A percentile compares a stretch with the other conserved stretches of the same genome.
phyloP scores from a whole-genome alignment of 345 rosid species.

The Pseudoturritis turrita region DNA sequence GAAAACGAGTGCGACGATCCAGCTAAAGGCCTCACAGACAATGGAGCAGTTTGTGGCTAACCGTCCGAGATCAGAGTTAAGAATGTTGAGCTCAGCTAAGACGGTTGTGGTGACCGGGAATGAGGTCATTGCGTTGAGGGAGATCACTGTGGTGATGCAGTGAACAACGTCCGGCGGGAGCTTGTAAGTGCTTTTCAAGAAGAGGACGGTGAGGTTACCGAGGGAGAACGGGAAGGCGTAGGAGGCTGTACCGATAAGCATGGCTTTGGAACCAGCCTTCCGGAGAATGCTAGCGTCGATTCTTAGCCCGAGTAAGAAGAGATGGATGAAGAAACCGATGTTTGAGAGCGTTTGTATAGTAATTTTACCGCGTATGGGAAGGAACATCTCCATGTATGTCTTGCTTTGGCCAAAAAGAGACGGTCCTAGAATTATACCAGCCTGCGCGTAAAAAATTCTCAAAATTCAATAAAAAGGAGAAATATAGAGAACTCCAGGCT shows the following conservation, averaged over 20 bases:
- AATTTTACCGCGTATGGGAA: conserved; percentile 16
- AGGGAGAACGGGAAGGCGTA: conserved; percentile 24
- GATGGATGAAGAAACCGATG: conserved; percentile 33
- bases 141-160: conserved; percentile 22
- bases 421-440: conserved; percentile 36
- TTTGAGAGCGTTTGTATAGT: conserved; percentile 28
- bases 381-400: neutral
- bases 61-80: conserved; percentile 36
- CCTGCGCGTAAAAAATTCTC: neutral
- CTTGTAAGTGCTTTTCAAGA: conserved; percentile 1
- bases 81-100: conserved; percentile 31
- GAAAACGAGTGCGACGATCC: conserved; percentile 11
- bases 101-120: conserved; percentile 34
- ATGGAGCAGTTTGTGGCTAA: conserved; percentile 36
- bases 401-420: conserved; percentile 25
- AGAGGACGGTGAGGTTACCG: conserved; percentile 20
- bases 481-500: neutral
- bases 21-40: conserved; percentile 29
- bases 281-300: conserved; percentile 30
- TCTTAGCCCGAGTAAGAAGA: conserved; percentile 29
- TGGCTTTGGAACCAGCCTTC: conserved; percentile 31
- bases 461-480: neutral
- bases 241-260: conserved; percentile 27
- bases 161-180: neutral
- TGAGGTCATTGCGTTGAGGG: conserved; percentile 30